phyloP scores from a whole-genome alignment of 2,329 filamentous ascomycete species.

The Colletotrichum cuscutae region DNA sequence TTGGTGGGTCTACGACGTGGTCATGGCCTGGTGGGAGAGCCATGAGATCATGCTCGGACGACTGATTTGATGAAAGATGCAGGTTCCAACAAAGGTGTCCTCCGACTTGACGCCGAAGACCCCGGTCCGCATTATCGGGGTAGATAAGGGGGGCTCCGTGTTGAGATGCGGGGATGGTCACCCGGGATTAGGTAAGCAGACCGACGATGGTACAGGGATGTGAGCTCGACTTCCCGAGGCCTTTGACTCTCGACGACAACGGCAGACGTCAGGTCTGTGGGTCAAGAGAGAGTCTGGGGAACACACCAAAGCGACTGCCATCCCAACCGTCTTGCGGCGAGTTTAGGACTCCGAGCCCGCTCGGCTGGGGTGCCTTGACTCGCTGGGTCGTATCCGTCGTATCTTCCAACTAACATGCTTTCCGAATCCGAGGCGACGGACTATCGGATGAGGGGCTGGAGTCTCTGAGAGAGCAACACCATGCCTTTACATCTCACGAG shows the following conservation, averaged over 20 bases:
- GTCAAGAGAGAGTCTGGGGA: neutral
- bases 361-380: constrained; percentile 4
- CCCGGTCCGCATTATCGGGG: neutral
- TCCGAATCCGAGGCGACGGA: neutral
- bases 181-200: neutral
- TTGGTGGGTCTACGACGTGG: neutral
- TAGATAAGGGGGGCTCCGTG: neutral
- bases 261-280: neutral
- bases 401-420: neutral
- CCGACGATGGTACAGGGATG: neutral
- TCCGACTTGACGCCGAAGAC: neutral
- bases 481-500: neutral
- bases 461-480: neutral
- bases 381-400: neutral
- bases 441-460: neutral
- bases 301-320: neutral
- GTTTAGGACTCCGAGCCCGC: neutral
- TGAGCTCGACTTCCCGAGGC: too few relatives aligned
- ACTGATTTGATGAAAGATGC: neutral
- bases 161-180: neutral
- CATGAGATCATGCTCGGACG: neutral
- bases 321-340: neutral
- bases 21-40: neutral
- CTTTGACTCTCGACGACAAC: neutral
- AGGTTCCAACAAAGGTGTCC: neutral